Conservation (phyloP, 129 eudicot genomes). For the Saussurea involucrata region DNA sequence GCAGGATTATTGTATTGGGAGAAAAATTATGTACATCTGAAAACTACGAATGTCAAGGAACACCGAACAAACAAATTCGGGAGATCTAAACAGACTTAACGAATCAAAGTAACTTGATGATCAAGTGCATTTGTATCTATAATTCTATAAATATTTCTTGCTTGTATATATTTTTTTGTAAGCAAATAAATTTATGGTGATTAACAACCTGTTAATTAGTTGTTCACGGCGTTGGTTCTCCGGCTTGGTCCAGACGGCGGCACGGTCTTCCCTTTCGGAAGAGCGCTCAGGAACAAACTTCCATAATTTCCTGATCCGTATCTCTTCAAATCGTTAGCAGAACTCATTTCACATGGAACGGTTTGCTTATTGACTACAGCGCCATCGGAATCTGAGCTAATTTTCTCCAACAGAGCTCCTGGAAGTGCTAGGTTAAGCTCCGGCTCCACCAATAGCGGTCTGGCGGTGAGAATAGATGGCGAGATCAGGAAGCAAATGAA, state of each 20-base stretch:
- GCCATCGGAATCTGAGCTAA: background rate
- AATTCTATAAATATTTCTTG: slow-evolving; percentile 9
- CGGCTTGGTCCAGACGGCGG: slow-evolving; percentile 57
- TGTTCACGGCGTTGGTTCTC: slow-evolving; percentile 36
- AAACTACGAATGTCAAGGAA: background rate
- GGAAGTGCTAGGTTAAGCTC: slow-evolving; percentile 8
- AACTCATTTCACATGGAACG: slow-evolving; percentile 23
- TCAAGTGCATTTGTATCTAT: background rate
- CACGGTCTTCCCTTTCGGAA: slow-evolving; percentile 43
- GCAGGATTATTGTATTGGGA: background rate
- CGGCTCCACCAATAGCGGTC: slow-evolving; percentile 13
- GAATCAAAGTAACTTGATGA: slow-evolving; percentile 17
- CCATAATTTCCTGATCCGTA: slow-evolving; percentile 18
- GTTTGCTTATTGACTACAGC: slow-evolving; percentile 1
- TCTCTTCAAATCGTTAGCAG: slow-evolving; percentile 17
- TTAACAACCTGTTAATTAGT: slow-evolving; percentile 26
- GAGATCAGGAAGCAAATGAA: slow-evolving; percentile 12
- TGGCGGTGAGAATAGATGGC: background rate
- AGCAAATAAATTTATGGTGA: background rate
- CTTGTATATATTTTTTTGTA: slow-evolving; percentile 1
- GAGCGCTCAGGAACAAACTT: slow-evolving; percentile 37
- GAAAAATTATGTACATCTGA: slow-evolving; percentile 6
- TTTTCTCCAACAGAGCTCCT: background rate
- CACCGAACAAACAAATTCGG: slow-evolving; percentile 22
- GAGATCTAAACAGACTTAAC: background rate